Conservation (phyloP, 106 monocot genomes). For the Allium fistulosum region DNA sequence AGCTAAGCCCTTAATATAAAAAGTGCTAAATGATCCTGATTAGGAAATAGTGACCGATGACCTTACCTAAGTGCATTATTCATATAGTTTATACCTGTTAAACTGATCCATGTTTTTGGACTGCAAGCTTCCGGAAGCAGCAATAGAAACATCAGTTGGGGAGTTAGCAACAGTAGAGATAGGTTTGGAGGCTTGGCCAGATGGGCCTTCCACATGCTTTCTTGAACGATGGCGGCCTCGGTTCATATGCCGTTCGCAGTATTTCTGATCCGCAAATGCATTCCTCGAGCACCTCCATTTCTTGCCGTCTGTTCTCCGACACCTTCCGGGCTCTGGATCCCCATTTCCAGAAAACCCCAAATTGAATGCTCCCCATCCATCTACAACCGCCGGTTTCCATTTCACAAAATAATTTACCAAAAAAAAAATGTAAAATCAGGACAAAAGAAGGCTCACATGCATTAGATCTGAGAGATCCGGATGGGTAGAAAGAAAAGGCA, state of each 20-base stretch:
- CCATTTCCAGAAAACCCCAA: conserved; percentile 63
- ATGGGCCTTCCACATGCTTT: conserved; percentile 99
- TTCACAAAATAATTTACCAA: background rate
- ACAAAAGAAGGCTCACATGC: conserved; percentile 27
- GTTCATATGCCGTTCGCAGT: conserved; percentile 95
- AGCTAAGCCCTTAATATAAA: too few relatives aligned
- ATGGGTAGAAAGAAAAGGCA: conserved; percentile 30
- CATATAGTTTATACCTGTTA: conserved; percentile 15
- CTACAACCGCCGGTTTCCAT: conserved; percentile 13
- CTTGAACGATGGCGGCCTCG: conserved; percentile 99
- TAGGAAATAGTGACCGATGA: too few relatives aligned
- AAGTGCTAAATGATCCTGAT: too few relatives aligned
- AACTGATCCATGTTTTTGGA: conserved; percentile 17
- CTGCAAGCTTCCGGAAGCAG: conserved; percentile 27
- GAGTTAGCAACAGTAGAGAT: conserved; percentile 11
- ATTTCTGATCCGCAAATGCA: conserved; percentile 88
- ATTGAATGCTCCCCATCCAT: conserved; percentile 38
- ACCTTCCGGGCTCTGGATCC: conserved; percentile 90
- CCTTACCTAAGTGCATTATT: too few relatives aligned
- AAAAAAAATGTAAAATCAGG: background rate
- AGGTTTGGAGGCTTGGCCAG: conserved; percentile 61
- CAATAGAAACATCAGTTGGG: conserved; percentile 19
- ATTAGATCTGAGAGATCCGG: conserved; percentile 37
- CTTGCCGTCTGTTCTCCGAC: conserved; percentile 93
- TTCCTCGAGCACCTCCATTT: conserved; percentile 99